Evolutionary conservation across 176 grass and related monocot genomes (phyloP), one percentile per base, ranked within the genome.

Genomic region (Bothriochloa decipiens): DNA sequence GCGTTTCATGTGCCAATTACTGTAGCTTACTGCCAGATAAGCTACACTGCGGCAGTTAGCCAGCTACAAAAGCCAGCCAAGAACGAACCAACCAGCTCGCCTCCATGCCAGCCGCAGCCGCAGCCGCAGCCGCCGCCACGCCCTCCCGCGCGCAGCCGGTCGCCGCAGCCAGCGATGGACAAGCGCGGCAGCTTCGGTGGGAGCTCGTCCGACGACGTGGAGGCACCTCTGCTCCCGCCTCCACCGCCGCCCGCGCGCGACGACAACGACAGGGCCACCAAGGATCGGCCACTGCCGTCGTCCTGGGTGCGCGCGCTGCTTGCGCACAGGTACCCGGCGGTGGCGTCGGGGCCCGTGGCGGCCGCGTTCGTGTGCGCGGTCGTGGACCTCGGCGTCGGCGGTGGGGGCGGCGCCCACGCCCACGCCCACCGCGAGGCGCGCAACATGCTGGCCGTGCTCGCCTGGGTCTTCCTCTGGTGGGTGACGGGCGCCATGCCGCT

Each of bases 391-490:
- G 78, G 81, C 52, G 22, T 12, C 58, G 9, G 58, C n/a, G 57
- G 2, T 0, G 49, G 49, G 6, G 49, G 52, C 52, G 52, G 6
- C 52, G 52, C 6, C 52, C 52, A 55, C 18, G 52, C 6, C 52
- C 6, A 28, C 14, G 87, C 36, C 20, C 85, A 70, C 69, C 43
- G 50, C 27, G 65, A 78, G 20, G 88, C 87, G 41, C 87, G 96
- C 53, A 96, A 94, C 91, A 98, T 98, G 96, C 87, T 97, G 4
- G 94, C 78, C 9, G 91, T 90, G 13, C 91, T 97, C 9, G 90
- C 88, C 17, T 93, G 96, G 96, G 87, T 98, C 35, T 98, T 95
- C 82, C 29, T 95, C 9, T 98, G 96, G 96, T 98, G 96, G 96
- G 43, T 95, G 35, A 95, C 93, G 3, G 91, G 80, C 55, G 93